Evolutionary conservation across 2,329 filamentous ascomycete species (phyloP), one percentile per base, ranked within the genome.

Genomic region (Plenodomus biglobosus): DNA sequence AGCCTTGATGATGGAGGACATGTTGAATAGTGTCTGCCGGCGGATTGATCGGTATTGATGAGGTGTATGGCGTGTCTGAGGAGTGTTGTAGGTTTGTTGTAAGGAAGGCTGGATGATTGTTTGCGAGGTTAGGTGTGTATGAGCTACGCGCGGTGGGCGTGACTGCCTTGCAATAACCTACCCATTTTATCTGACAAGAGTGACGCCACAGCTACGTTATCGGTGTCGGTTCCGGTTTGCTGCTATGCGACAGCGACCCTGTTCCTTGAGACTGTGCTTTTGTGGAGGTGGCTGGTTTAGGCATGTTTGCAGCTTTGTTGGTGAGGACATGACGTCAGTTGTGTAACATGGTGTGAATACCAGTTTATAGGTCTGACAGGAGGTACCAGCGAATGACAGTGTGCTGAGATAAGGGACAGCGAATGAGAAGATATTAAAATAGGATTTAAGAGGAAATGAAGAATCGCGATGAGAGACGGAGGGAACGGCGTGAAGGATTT

Each of bases 1-100:
- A n/a, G 68, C 64, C 16, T 48, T 45, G 42, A 70, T 27, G 50
- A 72, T 68, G 16, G 65, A 68, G 7, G 66, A 62, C 69, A 72
- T 71, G 24, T 47, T 55, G 53, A 20, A 19, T 46, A 38, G n/a
- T n/a, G n/a, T n/a, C n/a, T n/a, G n/a, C n/a, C n/a, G n/a, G n/a
- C n/a, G n/a, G n/a, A n/a, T n/a, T n/a, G n/a, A n/a, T n/a, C n/a
- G n/a, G n/a, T n/a, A n/a, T n/a, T n/a, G n/a, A n/a, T n/a, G n/a
- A n/a, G 21, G 11, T 15, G 30, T 46, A 2, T 10, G 19, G 15
- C 16, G 27, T 16, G 40, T 38, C 44, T 18, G 19, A 18, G 18
- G 40, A 21, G 8, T 20, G 27, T 34, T 30, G 11, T 20, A 13
- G 16, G 38, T 21, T 43, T 21, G 18, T 24, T 30, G 36, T 35